A percentile compares a stretch with the other conserved stretches of the same genome.
Evolutionary conservation across 1,284 basidiomycete genomes (phyloP).

Genomic region (Cryptococcus sp.): DNA sequence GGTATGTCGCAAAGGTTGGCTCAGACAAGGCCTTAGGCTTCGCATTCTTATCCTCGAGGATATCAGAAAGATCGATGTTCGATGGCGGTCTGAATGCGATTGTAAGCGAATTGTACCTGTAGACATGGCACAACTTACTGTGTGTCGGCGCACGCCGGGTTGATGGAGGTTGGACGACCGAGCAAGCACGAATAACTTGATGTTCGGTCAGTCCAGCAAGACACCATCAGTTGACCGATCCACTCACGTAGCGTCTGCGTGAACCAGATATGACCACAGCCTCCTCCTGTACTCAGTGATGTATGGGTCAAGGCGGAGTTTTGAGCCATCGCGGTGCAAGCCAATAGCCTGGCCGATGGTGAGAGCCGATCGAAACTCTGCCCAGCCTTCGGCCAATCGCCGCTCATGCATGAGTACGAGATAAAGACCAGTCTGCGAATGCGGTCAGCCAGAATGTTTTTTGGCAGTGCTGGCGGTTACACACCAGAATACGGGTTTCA

Average conservation of each 20-base stretch:
- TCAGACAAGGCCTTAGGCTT: slow-evolving; percentile 48
- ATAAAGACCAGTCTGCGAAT: slow-evolving; percentile 75
- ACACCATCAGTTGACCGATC: slow-evolving; percentile 2
- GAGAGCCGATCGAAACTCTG: slow-evolving; percentile 84
- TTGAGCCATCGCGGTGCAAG: slow-evolving; percentile 82
- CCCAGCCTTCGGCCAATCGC: slow-evolving; percentile 74
- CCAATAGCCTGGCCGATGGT: slow-evolving; percentile 88
- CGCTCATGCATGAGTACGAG: slow-evolving; percentile 65
- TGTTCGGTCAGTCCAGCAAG: not conserved
- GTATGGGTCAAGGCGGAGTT: slow-evolving; percentile 62
- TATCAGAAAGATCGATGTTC: slow-evolving; percentile 71
- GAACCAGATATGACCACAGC: slow-evolving; percentile 90
- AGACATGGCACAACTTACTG: slow-evolving; percentile 51
- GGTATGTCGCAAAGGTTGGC: slow-evolving; percentile 81
- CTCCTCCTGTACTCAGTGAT: slow-evolving; percentile 84
- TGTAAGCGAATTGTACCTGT: not conserved
- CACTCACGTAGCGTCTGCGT: slow-evolving; percentile 68
- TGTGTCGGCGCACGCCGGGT: slow-evolving; percentile 39
- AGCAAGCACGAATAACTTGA: slow-evolving; percentile 81
- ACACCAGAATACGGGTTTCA: slow-evolving; percentile 74
- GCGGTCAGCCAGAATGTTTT: slow-evolving; percentile 10
- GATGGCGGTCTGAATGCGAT: slow-evolving; percentile 57
- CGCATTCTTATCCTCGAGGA: slow-evolving; percentile 40
- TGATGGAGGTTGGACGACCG: slow-evolving; percentile 73
- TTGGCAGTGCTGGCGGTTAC: slow-evolving; percentile 31